Percentiles rank a stretch among this genome's conserved stretches.
Conservation (phyloP, 306 rosid species). For the Corylus heterophylla region DNA sequence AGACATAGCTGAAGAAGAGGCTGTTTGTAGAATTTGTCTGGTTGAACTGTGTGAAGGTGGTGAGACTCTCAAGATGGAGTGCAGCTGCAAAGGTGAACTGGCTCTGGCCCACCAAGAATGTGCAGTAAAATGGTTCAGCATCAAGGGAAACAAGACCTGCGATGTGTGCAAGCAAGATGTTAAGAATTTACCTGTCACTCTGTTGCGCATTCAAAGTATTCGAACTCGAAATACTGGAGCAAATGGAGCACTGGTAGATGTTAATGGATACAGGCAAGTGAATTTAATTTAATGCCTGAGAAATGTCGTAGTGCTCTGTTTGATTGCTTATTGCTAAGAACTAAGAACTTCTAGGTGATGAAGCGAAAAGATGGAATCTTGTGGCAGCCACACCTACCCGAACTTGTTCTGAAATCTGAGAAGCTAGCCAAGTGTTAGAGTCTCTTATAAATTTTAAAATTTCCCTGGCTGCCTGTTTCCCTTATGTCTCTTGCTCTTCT, state of each 20-base stretch:
- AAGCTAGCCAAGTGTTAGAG: not conserved
- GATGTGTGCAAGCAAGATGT: constrained; percentile 97
- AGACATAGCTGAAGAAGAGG: constrained; percentile 92
- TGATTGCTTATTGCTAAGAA: not conserved
- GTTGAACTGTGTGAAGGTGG: constrained; percentile 96
- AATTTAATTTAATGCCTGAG: not conserved
- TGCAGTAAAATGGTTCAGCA: constrained; percentile 92
- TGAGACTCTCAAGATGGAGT: constrained; percentile 95
- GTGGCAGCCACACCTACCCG: not conserved
- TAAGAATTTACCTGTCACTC: constrained; percentile 79
- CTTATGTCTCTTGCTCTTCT: not conserved
- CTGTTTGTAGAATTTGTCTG: constrained; percentile 93
- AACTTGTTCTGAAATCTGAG: constrained; percentile 17
- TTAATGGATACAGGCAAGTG: constrained; percentile 73
- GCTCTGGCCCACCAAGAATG: constrained; percentile 98
- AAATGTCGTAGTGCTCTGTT: not conserved
- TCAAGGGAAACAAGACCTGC: constrained; percentile 92
- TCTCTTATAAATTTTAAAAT: not conserved
- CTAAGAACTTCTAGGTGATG: not conserved
- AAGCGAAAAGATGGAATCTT: constrained; percentile 2
- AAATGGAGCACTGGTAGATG: constrained; percentile 48
- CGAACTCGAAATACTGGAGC: constrained; percentile 50
- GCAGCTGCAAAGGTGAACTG: constrained; percentile 98
- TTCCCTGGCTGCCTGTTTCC: not conserved
- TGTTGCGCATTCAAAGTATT: constrained; percentile 68